Evolutionary conservation across 208 protist species (phyloP).

Genomic region (Zelonia costaricensis): DNA sequence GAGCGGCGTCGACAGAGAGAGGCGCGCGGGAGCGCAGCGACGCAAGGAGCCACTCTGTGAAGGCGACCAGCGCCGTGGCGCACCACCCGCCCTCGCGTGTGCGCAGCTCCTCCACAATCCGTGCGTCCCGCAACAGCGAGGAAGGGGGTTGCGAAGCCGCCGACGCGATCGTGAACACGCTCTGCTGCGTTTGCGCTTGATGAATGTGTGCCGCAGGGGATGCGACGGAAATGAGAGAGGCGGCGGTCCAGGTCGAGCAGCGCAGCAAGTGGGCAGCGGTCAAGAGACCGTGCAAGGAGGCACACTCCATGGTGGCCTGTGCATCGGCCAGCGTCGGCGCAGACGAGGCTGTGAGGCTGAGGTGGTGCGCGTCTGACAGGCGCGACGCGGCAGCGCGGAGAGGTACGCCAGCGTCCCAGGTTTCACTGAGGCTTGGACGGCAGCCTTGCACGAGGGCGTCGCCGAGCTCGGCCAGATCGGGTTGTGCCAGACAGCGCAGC

Average conservation of each 20-base stretch:
- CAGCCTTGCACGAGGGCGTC: conserved; percentile 18
- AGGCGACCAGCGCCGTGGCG: conserved; percentile 22
- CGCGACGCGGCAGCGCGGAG: too few relatives aligned
- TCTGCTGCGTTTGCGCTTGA: too few relatives aligned
- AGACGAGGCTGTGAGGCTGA: too few relatives aligned
- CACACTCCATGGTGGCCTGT: conserved; percentile 10
- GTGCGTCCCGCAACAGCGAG: neutral
- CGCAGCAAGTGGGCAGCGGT: conserved; percentile 44
- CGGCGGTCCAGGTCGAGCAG: conserved; percentile 33
- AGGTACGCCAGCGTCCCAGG: neutral
- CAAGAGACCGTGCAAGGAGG: conserved; percentile 19
- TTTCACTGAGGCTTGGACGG: neutral
- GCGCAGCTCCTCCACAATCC: conserved; percentile 12
- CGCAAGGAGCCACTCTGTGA: conserved; percentile 21
- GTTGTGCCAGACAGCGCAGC: conserved; percentile 12
- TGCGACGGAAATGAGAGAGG: neutral
- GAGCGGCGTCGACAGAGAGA: neutral
- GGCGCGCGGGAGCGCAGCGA: neutral
- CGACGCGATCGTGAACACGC: too few relatives aligned
- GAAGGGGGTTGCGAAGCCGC: neutral
- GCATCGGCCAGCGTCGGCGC: too few relatives aligned
- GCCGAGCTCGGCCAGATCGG: neutral
- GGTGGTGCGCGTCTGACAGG: too few relatives aligned
- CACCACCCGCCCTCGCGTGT: conserved; percentile 34
- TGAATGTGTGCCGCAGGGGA: neutral